Base-by-base conservation (phyloP, 2,329 filamentous ascomycete species). In the Alternaria panax region DNA sequence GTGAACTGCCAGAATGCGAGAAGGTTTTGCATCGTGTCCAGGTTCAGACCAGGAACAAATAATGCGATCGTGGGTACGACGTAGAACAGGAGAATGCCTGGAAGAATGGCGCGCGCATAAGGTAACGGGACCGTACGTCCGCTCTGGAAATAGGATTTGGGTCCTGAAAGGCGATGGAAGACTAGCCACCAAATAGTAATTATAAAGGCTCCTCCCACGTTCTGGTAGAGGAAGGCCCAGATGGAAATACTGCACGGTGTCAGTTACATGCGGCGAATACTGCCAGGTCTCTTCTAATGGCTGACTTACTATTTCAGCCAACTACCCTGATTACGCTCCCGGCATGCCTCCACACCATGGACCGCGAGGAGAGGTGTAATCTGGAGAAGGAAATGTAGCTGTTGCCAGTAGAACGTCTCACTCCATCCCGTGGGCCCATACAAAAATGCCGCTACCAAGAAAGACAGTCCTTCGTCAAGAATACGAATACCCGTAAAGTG, bases 251-350 rank as follows among this genome's bases (percentile, higher is more conserved):
- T 67, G 16, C 0, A 25, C 6, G 2, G 24, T 22, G 51, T 59
- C 30, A 63, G 52, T 2, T 7, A 4, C 28, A 5, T 41, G 38
- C 38, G 1, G n/a, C 14, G 6, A 7, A 0, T 12, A 11, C 12
- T 20, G 20, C 30, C 20, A 47, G 4, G 16, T 14, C 4, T 4
- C 5, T 4, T 25, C 1, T 7, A 14, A 18, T 16, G 3, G 18
- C 9, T 28, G 20, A 62, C 66, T 51, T 38, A 68, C 66, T 65
- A 68, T 55, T 61, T 68, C 5, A 66, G 28, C 66, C 60, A 68
- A 20, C 60, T 67, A 20, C 50, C 45, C 11, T 51, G 50, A 11
- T 68, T 65, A 6, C 62, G 47, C 32, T 59, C 58, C n/a, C 66
- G 59, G 32, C 57, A 68, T 16, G 66, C 62, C 36, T 68, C 66